These are phyloP conservation scores for Xerocomus amazonicus DNA, from an alignment of 1,284 basidiomycete species.

Conservation along the genomic window DNA sequence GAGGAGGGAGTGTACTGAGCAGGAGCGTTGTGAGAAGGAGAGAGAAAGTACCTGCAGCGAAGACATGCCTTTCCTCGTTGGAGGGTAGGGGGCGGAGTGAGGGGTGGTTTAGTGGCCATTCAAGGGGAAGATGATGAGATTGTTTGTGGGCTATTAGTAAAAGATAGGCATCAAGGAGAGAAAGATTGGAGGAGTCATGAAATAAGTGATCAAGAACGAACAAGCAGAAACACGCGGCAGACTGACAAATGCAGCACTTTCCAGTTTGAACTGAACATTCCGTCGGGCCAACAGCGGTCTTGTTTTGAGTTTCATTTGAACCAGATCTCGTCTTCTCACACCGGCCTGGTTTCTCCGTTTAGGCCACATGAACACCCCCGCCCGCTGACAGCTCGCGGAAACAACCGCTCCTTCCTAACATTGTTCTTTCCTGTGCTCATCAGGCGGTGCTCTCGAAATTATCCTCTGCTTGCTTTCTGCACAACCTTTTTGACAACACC, in stretches of 20 bases:
- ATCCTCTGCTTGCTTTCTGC: too few relatives aligned
- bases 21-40: background rate
- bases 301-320: slow-evolving; percentile 32
- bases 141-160: too few relatives aligned
- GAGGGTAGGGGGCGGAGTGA: slow-evolving; percentile 32
- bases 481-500: too few relatives aligned
- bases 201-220: too few relatives aligned
- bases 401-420: background rate
- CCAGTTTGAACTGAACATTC: slow-evolving; percentile 14
- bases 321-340: slow-evolving; percentile 21
- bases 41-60: slow-evolving; percentile 33
- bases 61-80: slow-evolving; percentile 37
- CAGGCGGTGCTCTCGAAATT: background rate
- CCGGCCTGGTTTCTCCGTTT: slow-evolving; percentile 22
- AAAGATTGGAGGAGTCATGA: background rate
- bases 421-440: background rate
- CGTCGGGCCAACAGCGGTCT: slow-evolving; percentile 27
- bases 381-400: slow-evolving; percentile 1
- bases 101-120: slow-evolving; percentile 31
- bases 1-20: slow-evolving; percentile 13
- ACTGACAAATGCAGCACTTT: background rate
- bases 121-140: background rate
- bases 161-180: background rate
- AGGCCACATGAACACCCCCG: slow-evolving; percentile 2
- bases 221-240: too few relatives aligned